Evolutionary conservation across 768 basidiomycete species (phyloP).

Genomic region (Mrakia hoshinonis): DNA sequence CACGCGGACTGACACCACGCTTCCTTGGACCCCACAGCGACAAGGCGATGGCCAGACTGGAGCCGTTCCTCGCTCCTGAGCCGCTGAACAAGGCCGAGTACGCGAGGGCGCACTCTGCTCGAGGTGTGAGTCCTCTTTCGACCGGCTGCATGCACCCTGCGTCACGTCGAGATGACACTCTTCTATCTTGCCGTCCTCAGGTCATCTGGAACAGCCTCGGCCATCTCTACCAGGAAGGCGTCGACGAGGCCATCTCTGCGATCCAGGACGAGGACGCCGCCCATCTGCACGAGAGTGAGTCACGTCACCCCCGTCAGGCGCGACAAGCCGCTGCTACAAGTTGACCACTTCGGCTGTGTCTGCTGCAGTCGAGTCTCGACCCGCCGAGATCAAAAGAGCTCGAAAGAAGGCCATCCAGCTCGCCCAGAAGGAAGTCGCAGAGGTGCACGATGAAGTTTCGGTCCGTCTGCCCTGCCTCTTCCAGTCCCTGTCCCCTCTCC

Average conservation of each 20-base stretch:
- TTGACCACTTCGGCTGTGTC: no score
- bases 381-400: not conserved
- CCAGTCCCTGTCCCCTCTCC: not conserved
- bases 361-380: not conserved
- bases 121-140: not conserved
- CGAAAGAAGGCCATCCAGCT: conserved; percentile 11
- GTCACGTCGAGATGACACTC: not conserved
- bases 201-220: not conserved
- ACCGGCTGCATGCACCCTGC: not conserved
- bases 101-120: not conserved
- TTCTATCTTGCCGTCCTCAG: not conserved
- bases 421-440: not conserved
- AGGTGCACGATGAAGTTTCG: not conserved
- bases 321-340: no score
- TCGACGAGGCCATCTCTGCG: not conserved
- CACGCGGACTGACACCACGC: not conserved
- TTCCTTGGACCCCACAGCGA: not conserved
- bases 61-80: not conserved
- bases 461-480: not conserved
- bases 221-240: not conserved
- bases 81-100: not conserved
- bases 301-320: not conserved
- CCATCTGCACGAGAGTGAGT: not conserved
- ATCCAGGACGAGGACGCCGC: conserved; percentile 1
- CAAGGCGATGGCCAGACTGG: not conserved